Evolutionary conservation across 129 eudicot genomes (phyloP), one percentile per base, ranked within the genome.

Genomic region (Chrysanthemum makinoi): DNA sequence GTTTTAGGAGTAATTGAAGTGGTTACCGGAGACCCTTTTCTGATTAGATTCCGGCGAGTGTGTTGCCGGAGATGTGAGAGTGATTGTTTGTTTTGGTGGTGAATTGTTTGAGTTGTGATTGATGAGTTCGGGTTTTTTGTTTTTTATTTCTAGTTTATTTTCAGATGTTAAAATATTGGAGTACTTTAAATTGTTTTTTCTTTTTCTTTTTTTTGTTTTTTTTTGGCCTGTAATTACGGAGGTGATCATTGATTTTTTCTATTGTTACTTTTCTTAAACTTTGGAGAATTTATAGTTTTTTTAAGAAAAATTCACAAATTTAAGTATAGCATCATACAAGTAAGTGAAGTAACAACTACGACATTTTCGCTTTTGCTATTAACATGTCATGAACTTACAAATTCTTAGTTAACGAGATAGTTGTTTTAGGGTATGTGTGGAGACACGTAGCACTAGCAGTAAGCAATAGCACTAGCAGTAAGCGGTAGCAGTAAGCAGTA

Each of bases 21-120:
- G 20, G 51, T 61, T 17, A 28, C 12, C 19, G 59, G 68, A 75
- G 11, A 82, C 81, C 78, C 86, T 63, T 52, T 68, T 63, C 77
- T 72, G 78, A 65, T 61, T 54, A 79, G 89, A 82, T 82, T 73
- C 73, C 84, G 82, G 85, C 69, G 80, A 70, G 26, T 74, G 16
- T 2, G 33, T 33, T 33, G 76, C 84, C 84, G 78, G 80, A 28
- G 73, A 69, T 70, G 18, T 50, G 68, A 48, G 71, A 65, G 69
- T 66, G 72, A n/a, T 12, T 19, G 72, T 19, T n/a, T 33, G 68
- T 72, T 35, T n/a, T 50, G 63, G 8, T 66, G 76, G 54, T 59
- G 77, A 74, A 63, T 63, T 20, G 50, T 80, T 73, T 39, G 66
- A 48, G n/a, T 39, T 46, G 60, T 39, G 66, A 72, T 39, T 58